Base-by-base conservation (phyloP, 2,329 filamentous ascomycete genomes). In the Diaporthe destruens region DNA sequence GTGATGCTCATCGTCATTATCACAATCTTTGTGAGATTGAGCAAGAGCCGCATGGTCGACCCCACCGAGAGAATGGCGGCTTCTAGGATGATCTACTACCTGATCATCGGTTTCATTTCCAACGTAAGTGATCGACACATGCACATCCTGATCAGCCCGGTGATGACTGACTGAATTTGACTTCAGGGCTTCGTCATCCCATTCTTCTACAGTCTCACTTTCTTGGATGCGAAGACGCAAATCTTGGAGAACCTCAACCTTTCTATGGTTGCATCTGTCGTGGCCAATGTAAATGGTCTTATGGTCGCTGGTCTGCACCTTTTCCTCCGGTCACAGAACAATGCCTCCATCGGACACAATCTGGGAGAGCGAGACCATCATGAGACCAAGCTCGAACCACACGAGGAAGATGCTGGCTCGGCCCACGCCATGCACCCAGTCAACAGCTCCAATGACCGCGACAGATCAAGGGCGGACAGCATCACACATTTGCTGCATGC, bases 21-120 rank as follows among this genome's bases (percentile, higher is more conserved):
- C 16, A 80, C 87, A 34, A 87, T 92, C 65, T 91, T 89, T 77
- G 79, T 87, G 51, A 88, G 87, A 74, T 82, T 94, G 32, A 87
- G 86, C 75, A 85, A 85, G 44, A 87, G 85, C 72, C 81, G 85
- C 18, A 83, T 85, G 20, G 85, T 93, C 66, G 89, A 90, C 51
- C 83, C 86, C 25, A 84, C 86, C 20, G 89, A 93, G 79, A 84
- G 91, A 59, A 86, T 90, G 72, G 85, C 89, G 44, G 91, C 91
- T 5, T 93, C 91, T 8, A 86, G 90, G 73, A 93, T 93, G 89
- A 88, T 92, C 14, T 93, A 92, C 79, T 93, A 91, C 78, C 83
- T 92, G 75, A 80, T 86, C 1, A 79, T 92, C 68, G 89, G 86
- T 20, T 82, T 90, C 70, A 80, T 88, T 63, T 89, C 86, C 70